phyloP scores from a whole-genome alignment of 2,329 filamentous ascomycete genomes.

The Talaromyces sp. region DNA sequence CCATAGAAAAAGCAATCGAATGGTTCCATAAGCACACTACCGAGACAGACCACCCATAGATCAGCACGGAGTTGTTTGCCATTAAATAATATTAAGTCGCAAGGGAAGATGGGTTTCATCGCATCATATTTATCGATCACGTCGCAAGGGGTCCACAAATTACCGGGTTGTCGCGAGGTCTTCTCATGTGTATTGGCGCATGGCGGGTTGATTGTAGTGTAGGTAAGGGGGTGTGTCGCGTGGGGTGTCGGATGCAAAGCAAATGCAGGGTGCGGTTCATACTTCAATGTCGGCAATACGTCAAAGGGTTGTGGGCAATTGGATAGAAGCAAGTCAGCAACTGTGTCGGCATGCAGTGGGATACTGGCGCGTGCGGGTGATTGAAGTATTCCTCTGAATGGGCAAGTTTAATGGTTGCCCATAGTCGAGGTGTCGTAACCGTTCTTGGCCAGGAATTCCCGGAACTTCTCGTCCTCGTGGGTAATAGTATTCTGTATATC shows the following conservation, averaged over 20 bases:
- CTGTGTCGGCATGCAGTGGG: not conserved
- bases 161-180: slow-evolving; percentile 8
- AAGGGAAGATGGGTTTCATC: not conserved
- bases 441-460: slow-evolving; percentile 69
- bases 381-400: not conserved
- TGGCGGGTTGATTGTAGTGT: not conserved
- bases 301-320: not conserved
- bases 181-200: not conserved
- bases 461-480: slow-evolving; percentile 74
- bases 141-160: slow-evolving; percentile 13
- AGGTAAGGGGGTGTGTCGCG: slow-evolving; percentile 15
- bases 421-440: slow-evolving; percentile 73
- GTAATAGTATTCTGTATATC: slow-evolving; percentile 74
- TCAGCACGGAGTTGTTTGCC: slow-evolving; percentile 12
- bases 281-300: not conserved
- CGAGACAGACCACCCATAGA: slow-evolving; percentile 17
- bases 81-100: not conserved
- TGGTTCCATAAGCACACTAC: slow-evolving; percentile 9
- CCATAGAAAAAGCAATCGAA: slow-evolving; percentile 6
- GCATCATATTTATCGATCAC: not conserved
- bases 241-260: slow-evolving; percentile 10
- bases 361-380: not conserved
- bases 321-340: not conserved
- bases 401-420: slow-evolving; percentile 39
- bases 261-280: not conserved